Conservation (phyloP, 352 stramenopile genomes). For the Phytophthora ohioensis region DNA sequence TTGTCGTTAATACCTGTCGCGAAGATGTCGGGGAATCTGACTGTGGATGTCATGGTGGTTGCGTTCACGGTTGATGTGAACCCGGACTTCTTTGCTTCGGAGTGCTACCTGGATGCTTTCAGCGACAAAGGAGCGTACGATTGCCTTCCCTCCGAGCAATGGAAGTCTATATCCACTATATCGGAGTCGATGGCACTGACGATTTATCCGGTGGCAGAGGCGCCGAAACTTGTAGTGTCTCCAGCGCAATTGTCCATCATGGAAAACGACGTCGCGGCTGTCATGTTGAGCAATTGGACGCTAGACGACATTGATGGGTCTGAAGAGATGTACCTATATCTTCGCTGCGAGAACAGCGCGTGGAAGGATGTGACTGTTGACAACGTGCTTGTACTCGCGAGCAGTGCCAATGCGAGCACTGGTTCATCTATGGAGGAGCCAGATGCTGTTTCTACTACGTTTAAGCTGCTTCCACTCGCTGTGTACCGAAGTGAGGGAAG, state of each 20-base stretch:
- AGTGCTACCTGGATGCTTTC: constrained; percentile 23
- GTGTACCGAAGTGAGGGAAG: constrained; percentile 7
- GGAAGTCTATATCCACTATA: constrained; percentile 23
- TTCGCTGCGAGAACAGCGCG: constrained; percentile 6
- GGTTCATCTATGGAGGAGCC: too few species aligned
- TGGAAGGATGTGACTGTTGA: constrained; percentile 21
- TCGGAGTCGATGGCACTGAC: constrained; percentile 12
- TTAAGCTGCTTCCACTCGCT: constrained; percentile 10
- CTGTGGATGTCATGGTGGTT: constrained; percentile 27
- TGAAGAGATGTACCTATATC: constrained; percentile 26
- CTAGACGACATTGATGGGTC: constrained; percentile 29
- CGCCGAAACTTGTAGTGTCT: constrained; percentile 6
- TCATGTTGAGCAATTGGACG: constrained; percentile 24
- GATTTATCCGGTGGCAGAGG: constrained; percentile 26
- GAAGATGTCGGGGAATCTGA: constrained; percentile 30
- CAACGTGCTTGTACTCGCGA: too few species aligned
- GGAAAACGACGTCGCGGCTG: constrained; percentile 13
- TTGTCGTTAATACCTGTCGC: constrained; percentile 16
- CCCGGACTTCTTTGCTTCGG: constrained; percentile 25
- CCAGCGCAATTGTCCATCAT: neutral
- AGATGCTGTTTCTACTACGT: neutral
- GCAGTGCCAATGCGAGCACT: too few species aligned
- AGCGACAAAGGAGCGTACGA: constrained; percentile 1
- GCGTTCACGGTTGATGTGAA: constrained; percentile 21
- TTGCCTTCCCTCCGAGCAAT: constrained; percentile 16